Base-by-base conservation (phyloP, 495 filamentous ascomycete genomes). In the Neurospora hispaniola region DNA sequence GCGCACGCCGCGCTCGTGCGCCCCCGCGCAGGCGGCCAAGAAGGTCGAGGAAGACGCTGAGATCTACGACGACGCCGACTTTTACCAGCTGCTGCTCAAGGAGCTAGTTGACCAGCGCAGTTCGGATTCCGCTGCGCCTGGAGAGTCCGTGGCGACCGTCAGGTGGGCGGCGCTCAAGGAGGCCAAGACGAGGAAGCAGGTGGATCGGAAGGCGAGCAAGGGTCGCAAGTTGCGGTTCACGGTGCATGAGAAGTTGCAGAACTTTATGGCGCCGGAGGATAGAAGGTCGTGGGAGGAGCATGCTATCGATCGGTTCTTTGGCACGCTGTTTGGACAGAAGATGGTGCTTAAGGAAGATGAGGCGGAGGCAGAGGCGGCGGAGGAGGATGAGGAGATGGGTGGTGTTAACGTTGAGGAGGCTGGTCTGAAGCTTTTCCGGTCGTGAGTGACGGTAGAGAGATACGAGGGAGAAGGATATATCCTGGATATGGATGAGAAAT, bases 231-330 rank as follows among this genome's bases (percentile, higher is more conserved):
- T 99, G 88, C 84, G 91, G 62, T 98, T 92, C 82, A 93, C 91
- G 68, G 94, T 98, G 20, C 95, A 98, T 77, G 94, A 98, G 84
- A 98, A 97, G 81, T 81, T 99, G 74, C 92, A 96, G 84, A 98
- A 98, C 83, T 98, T 98, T 79, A 97, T 98, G 94, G 94, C 94
- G 40, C 91, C 95, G 0, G 92, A 97, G 79, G 92, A 97, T 78
- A 83, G 92, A 40, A 86, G 90, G 4, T 79, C 74, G 14, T 97
- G 94, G 94, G 91, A 92, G 69, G 86, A 88, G 70, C 85, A 88
- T 70, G 92, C 93, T 46, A 88, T 93, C 70, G 92, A 93, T 78
- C 88, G 97, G 77, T 90, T 99, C 78, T 98, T 99, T 83, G 90
- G 90, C 41, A 92, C 93, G 42, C 81, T 99, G 78, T 89, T 99